Evolutionary conservation across 495 filamentous ascomycete species (phyloP), one percentile per base, ranked within the genome.

Genomic region (Aspergillus leporis): DNA sequence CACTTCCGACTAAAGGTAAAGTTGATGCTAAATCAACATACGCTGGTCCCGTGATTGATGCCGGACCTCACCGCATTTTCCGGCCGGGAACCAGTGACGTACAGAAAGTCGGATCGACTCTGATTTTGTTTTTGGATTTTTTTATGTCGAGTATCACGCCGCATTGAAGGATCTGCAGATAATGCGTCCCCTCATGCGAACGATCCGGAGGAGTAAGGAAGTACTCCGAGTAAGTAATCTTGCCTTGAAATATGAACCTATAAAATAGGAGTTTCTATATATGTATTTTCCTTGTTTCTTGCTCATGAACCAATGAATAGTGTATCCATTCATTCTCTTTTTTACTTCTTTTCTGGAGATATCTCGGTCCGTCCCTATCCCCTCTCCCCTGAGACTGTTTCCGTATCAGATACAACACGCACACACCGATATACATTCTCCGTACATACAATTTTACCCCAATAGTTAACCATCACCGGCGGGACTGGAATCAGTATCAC

Each of bases 31-130:
- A 43, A 18, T 43, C 8, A 10, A 36, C 13, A 43, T 43, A 5
- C 13, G 43, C 43, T 23, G 19, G 3, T 21, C 13, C 19, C 7
- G 30, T 62, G 60, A 62, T 62, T 62, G 60, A 55, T 58, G 55
- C 54, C 59, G 48, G 51, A 49, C 47, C 6, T 62, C 60, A 62
- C 60, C 60, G 60, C 60, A 62, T 54, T 62, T 62, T 62, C 38
- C 53, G 16, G 23, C 52, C 93, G 81, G 12, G 87, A 90, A 22
- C 43, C 43, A 47, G 43, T 47, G 43, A 47, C 19, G 21, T 41
- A 47, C 21, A 14, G 19, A 45, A 14, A 45, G n/a, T n/a, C n/a
- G n/a, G n/a, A n/a, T n/a, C n/a, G n/a, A n/a, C n/a, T n/a, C n/a
- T n/a, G n/a, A n/a, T n/a, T n/a, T n/a, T n/a, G n/a, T n/a, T n/a